phyloP scores from a whole-genome alignment of 2,329 filamentous ascomycete genomes.

The Cordyceps tenuipes region DNA sequence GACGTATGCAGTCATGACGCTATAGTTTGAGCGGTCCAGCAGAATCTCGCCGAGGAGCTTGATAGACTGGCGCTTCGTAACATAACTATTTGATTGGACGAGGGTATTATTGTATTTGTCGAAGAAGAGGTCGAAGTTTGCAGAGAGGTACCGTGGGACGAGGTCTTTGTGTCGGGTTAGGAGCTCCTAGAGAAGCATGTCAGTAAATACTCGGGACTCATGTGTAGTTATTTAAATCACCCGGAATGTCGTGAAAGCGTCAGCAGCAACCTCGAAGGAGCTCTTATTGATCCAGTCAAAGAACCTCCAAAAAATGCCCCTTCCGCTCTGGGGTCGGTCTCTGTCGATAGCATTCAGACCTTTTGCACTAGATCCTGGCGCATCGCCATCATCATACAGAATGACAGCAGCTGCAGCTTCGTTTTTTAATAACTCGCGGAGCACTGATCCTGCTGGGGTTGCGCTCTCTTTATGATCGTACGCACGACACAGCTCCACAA shows the following conservation, averaged over 20 bases:
- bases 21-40: conserved; percentile 91
- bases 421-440: conserved; percentile 82
- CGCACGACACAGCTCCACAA: conserved; percentile 79
- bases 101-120: conserved; percentile 78
- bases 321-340: conserved; percentile 64
- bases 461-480: conserved; percentile 89
- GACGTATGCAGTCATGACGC: conserved; percentile 95
- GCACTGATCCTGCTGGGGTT: conserved; percentile 79
- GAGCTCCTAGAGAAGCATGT: conserved; percentile 56
- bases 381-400: conserved; percentile 78
- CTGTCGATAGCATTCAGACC: conserved; percentile 71
- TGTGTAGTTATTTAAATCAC: conserved; percentile 35
- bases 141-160: conserved; percentile 76
- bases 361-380: conserved; percentile 61
- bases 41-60: conserved; percentile 93
- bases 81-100: conserved; percentile 88
- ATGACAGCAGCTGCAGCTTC: conserved; percentile 87
- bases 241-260: conserved; percentile 95
- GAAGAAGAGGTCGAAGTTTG: conserved; percentile 93
- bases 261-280: conserved; percentile 91
- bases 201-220: neutral
- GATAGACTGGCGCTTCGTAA: conserved; percentile 96
- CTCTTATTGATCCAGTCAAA: conserved; percentile 97
- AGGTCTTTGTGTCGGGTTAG: conserved; percentile 89
- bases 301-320: conserved; percentile 91